Base-by-base conservation (phyloP, 2,329 filamentous ascomycete species). In the Fusarium pilosicola region DNA sequence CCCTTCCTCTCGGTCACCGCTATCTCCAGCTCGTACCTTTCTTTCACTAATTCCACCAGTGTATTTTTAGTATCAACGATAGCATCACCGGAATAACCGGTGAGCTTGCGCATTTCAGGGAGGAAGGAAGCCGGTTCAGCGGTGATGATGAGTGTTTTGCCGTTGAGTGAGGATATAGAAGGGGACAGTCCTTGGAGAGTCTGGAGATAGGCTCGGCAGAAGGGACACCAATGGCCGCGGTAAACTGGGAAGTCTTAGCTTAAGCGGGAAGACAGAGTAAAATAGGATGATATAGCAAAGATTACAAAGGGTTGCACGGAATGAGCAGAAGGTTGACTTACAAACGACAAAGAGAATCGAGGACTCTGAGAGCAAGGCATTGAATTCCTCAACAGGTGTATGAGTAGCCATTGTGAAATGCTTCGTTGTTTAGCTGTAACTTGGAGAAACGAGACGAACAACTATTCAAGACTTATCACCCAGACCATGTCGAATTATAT, bases 211-310 rank as follows among this genome's bases (percentile, higher is more conserved):
- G n/a, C 48, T 20, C 48, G 5, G 17, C 48, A 51, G n/a, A 51
- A 51, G 12, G 48, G 48, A 36, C 48, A 51, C 48, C n/a, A 51
- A 24, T 51, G 48, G 15, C 48, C 48, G 8, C 48, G 48, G 30
- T 51, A 51, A 14, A 51, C 48, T 51, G 30, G 4, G 3, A 15
- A 7, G 5, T 10, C 1, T 51, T 51, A 51, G 48, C n/a, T 7
- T 20, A 7, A 20, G n/a, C 18, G 7, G 3, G 15, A 36, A 24
- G 3, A 3, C 6, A 36, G 17, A 15, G 6, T 3, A 11, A 2
- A 20, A 30, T 11, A 5, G n/a, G 12, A 20, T 0, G 3, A 6
- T 3, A 7, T 4, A 24, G n/a, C 0, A 24, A 24, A 24, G 15
- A 22, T 12, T 4, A 15, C 3, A 24, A 3, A 15, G 3, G 8